Evolutionary conservation across 2,329 filamentous ascomycete species (phyloP).

Genomic region (Verticillium albo-atrum): DNA sequence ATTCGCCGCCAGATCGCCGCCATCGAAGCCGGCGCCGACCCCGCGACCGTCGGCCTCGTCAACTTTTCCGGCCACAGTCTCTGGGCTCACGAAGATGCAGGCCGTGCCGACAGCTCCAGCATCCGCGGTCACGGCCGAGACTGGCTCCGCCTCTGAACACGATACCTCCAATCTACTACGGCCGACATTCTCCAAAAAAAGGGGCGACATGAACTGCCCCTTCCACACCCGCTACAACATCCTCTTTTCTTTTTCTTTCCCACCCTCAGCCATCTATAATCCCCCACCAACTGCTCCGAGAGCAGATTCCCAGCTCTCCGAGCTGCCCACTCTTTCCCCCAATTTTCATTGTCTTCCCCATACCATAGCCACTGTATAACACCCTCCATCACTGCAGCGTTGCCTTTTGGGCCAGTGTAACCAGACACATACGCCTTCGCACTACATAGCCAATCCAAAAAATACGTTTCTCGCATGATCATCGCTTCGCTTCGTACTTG

Average conservation of each 20-base stretch:
- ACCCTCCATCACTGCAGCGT: not conserved
- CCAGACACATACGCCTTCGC: not conserved
- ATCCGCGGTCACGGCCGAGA: not conserved
- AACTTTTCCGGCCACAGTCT: conserved; percentile 6
- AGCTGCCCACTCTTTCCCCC: not conserved
- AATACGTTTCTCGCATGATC: not conserved
- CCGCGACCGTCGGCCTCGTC: conserved; percentile 6
- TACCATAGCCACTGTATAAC: not conserved
- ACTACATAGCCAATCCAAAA: not conserved
- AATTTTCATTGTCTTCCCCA: not conserved
- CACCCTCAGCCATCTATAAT: not conserved
- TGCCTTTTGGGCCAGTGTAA: not conserved
- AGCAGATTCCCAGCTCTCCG: not conserved
- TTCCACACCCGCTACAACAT: not conserved
- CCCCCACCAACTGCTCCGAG: not conserved
- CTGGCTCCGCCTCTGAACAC: not conserved
- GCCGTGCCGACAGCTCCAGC: not conserved
- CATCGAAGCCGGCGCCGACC: conserved; percentile 16
- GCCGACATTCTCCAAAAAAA: not conserved
- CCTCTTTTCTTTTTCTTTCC: not conserved
- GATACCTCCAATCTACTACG: not conserved
- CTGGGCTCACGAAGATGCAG: conserved; percentile 7
- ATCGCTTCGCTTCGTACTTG: not conserved
- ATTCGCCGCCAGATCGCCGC: conserved; percentile 19
- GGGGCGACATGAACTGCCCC: not conserved